Conservation (phyloP, 2,329 filamentous ascomycete genomes). For the Sclerotinia subarctica region DNA sequence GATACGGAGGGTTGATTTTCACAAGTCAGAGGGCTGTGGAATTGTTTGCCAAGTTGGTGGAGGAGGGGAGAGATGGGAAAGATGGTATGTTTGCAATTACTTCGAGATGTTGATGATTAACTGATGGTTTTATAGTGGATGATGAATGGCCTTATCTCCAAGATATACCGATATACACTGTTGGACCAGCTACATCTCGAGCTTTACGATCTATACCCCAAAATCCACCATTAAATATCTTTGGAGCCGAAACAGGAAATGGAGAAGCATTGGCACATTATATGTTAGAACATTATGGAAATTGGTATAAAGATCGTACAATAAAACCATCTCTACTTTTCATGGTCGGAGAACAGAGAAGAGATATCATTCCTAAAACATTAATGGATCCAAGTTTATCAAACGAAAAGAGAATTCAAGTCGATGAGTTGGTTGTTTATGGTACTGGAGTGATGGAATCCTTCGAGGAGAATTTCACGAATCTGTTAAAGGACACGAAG, state of each 20-base stretch:
- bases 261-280: conserved; percentile 75
- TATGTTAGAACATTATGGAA: conserved; percentile 74
- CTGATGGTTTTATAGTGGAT: conserved; percentile 23
- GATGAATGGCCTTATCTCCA: conserved; percentile 52
- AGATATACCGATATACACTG: conserved; percentile 66
- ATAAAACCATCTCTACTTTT: conserved; percentile 69
- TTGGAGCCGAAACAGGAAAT: conserved; percentile 79
- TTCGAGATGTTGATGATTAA: not conserved
- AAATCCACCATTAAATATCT: conserved; percentile 56
- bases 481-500: conserved; percentile 47
- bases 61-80: conserved; percentile 40
- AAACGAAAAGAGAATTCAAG: conserved; percentile 52
- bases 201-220: conserved; percentile 59
- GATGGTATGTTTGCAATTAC: conserved; percentile 24
- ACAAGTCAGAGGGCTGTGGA: conserved; percentile 83
- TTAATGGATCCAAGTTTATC: conserved; percentile 59
- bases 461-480: conserved; percentile 66
- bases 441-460: conserved; percentile 78
- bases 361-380: conserved; percentile 85
- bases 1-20: conserved; percentile 77
- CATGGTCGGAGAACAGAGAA: conserved; percentile 81
- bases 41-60: conserved; percentile 64
- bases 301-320: conserved; percentile 45
- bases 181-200: conserved; percentile 76
- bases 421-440: conserved; percentile 83